These are phyloP conservation scores for Pythium monospermum DNA, from an alignment of 352 stramenopile genomes.

Conservation along the genomic window DNA sequence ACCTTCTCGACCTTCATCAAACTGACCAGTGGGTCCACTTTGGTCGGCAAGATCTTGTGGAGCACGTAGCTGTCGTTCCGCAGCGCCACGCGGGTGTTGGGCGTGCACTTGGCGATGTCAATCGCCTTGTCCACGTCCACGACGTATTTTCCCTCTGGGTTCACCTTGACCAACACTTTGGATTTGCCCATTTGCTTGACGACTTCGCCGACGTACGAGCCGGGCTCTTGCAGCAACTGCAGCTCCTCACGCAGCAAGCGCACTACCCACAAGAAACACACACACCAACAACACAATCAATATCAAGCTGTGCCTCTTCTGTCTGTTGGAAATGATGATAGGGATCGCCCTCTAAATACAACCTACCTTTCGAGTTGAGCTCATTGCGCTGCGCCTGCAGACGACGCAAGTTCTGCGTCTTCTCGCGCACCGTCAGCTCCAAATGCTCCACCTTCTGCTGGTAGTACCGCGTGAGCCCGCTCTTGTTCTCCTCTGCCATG, in stretches of 20 bases:
- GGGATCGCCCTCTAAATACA: too few relatives aligned
- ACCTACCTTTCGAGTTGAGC: constrained; percentile 96
- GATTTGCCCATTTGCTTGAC: constrained; percentile 99
- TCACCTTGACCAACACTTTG: constrained; percentile 99
- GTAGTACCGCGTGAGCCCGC: constrained; percentile 89
- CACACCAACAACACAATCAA: constrained; percentile 3
- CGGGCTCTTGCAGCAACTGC: constrained; percentile 97
- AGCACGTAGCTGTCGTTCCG: constrained; percentile 99
- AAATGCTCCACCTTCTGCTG: constrained; percentile 95
- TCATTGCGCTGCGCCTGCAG: constrained; percentile 99
- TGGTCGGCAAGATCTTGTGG: constrained; percentile 99
- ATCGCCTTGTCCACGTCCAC: constrained; percentile 98
- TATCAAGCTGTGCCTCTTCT: constrained; percentile 3
- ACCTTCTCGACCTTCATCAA: constrained; percentile 99
- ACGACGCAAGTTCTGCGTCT: constrained; percentile 95
- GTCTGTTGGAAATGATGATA: too few relatives aligned
- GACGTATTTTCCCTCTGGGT: constrained; percentile 99
- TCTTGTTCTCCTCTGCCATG: constrained; percentile 22
- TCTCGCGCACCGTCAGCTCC: constrained; percentile 91
- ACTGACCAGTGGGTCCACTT: constrained; percentile 92
- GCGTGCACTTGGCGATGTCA: constrained; percentile 94
- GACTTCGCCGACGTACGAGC: constrained; percentile 98
- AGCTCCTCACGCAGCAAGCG: constrained; percentile 98
- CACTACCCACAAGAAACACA: constrained; percentile 47
- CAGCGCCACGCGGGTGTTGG: constrained; percentile 98